Evolutionary conservation across 192 early-diverging fungal species (phyloP).

Genomic region (Coemansia aciculifera): DNA sequence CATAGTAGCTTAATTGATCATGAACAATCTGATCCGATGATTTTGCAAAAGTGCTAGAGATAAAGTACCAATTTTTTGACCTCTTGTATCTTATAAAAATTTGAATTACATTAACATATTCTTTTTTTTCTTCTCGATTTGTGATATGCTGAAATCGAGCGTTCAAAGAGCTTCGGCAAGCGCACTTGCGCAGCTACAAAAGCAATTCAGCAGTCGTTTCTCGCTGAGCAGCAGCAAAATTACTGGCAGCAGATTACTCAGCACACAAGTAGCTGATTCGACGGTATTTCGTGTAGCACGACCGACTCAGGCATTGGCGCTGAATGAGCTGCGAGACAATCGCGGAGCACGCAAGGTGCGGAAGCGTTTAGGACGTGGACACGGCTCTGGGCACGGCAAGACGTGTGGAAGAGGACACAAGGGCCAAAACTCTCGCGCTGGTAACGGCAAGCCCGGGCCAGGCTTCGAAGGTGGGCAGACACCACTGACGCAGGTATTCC

Average conservation of each 20-base stretch:
- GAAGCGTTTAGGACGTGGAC: constrained; percentile 77
- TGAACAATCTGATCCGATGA: too few species aligned
- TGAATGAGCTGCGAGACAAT: constrained; percentile 47
- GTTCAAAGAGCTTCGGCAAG: constrained; percentile 9
- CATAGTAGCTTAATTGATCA: too few species aligned
- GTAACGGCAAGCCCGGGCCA: constrained; percentile 73
- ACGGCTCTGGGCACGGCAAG: constrained; percentile 85
- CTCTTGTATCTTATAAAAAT: not conserved
- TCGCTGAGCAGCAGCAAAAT: not conserved
- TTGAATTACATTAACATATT: not conserved
- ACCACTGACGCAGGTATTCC: constrained; percentile 75
- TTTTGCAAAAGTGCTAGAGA: too few species aligned
- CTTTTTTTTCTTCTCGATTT: not conserved
- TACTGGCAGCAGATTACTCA: not conserved
- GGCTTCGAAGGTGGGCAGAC: constrained; percentile 95
- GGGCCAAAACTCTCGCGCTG: constrained; percentile 81
- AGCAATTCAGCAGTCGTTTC: constrained; percentile 20
- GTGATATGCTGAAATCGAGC: constrained; percentile 20
- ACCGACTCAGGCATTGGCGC: constrained; percentile 23
- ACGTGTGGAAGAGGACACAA: constrained; percentile 91
- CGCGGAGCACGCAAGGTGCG: constrained; percentile 43
- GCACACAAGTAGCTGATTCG: not conserved
- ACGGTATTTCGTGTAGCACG: constrained; percentile 13
- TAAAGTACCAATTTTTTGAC: too few species aligned
- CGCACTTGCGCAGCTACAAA: constrained; percentile 24